These are phyloP conservation scores for Claviceps purpurea DNA, from an alignment of 2,329 filamentous ascomycete genomes.

Conservation along the genomic window DNA sequence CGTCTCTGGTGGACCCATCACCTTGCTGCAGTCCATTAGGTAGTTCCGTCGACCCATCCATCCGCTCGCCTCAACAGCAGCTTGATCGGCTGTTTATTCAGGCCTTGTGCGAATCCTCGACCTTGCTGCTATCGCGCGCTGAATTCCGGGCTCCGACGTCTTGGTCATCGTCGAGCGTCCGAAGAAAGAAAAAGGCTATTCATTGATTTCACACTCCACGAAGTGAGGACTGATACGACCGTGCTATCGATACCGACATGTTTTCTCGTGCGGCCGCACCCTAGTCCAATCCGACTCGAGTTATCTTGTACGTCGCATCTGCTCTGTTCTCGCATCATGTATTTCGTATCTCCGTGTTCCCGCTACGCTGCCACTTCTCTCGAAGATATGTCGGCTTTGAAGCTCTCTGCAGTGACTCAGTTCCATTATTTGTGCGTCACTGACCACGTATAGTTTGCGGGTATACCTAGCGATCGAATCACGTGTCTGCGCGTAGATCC, in stretches of 20 bases:
- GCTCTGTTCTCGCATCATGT: not conserved
- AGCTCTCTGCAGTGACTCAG: not conserved
- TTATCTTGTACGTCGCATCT: not conserved
- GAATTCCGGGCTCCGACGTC: not conserved
- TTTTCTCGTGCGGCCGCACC: constrained; percentile 1
- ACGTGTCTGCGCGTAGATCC: not conserved
- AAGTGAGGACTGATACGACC: not conserved
- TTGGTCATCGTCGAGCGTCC: too few species aligned
- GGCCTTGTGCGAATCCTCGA: not conserved
- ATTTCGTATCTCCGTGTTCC: not conserved
- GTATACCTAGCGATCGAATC: not conserved
- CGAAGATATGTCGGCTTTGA: not conserved
- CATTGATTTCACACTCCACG: not conserved
- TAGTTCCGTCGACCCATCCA: not conserved
- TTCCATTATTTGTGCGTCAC: not conserved
- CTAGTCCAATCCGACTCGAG: constrained; percentile 1
- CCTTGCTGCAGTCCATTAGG: not conserved
- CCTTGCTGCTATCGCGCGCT: not conserved
- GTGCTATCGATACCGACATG: constrained; percentile 4
- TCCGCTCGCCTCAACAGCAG: not conserved
- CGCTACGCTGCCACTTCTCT: not conserved
- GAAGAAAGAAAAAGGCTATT: not conserved
- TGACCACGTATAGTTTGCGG: not conserved
- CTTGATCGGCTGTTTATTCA: not conserved
- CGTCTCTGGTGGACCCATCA: too few species aligned